Evolutionary conservation across 2,329 filamentous ascomycete species (phyloP).

Genomic region (Cryphonectria japonica): DNA sequence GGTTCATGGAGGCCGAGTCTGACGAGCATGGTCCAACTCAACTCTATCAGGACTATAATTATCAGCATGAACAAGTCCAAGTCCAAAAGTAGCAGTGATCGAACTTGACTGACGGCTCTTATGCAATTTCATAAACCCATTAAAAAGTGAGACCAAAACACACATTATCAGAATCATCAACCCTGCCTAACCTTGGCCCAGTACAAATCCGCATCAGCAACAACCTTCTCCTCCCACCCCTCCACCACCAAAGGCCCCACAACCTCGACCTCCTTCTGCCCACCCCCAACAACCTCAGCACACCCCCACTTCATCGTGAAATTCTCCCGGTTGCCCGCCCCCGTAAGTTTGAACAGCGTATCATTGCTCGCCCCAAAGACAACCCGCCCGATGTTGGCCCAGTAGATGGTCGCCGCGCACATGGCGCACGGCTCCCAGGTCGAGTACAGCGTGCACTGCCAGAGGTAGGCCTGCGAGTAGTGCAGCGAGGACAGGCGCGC

Average conservation of each 20-base stretch:
- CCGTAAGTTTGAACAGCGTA: constrained; percentile 48
- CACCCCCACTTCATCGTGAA: constrained; percentile 56
- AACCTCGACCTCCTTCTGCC: constrained; percentile 53
- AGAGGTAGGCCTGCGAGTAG: constrained; percentile 52
- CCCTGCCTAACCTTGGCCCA: constrained; percentile 43
- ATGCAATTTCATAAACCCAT: too few species aligned
- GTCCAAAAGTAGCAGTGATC: too few species aligned
- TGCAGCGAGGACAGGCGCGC: constrained; percentile 53
- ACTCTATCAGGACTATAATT: too few species aligned
- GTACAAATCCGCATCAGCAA: constrained; percentile 50
- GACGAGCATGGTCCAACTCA: too few species aligned
- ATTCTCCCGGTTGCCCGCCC: constrained; percentile 53
- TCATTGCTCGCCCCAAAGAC: constrained; percentile 55
- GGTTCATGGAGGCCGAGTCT: too few species aligned
- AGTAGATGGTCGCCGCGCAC: constrained; percentile 46
- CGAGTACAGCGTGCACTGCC: constrained; percentile 52
- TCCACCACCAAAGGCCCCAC: constrained; percentile 48
- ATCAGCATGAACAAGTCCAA: too few species aligned
- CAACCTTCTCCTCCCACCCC: constrained; percentile 47
- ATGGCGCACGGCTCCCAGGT: constrained; percentile 62
- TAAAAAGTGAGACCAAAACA: too few species aligned
- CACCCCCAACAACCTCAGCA: constrained; percentile 49
- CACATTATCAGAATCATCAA: not conserved
- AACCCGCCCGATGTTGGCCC: constrained; percentile 57
- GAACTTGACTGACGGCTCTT: too few species aligned